A percentile compares a stretch with the other conserved stretches of the same genome.
Conservation (phyloP, 1,284 basidiomycete species). For the Lentinus polychrous region DNA sequence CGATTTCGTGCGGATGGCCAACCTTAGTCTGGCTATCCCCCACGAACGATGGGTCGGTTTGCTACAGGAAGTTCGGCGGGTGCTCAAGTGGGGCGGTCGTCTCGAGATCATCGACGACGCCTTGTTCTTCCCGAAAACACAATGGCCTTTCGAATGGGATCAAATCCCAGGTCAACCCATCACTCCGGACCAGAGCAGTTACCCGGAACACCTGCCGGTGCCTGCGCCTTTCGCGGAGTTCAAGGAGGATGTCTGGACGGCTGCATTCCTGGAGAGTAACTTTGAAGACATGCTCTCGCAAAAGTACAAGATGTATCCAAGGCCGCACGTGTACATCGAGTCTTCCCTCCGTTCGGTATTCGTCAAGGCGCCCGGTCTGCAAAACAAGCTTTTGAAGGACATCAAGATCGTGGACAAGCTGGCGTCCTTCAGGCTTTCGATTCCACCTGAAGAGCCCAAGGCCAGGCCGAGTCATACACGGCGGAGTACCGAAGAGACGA, state of each 20-base stretch:
- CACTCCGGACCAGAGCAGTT: background rate
- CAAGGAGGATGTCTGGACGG: slow-evolving; percentile 11
- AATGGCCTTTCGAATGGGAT: background rate
- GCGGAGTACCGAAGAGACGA: background rate
- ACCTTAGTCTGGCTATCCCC: slow-evolving; percentile 55
- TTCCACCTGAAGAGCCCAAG: no score
- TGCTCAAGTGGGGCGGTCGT: slow-evolving; percentile 52
- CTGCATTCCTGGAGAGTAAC: slow-evolving; percentile 39
- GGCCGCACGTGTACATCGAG: slow-evolving; percentile 38
- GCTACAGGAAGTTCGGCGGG: slow-evolving; percentile 49
- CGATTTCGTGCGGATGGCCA: slow-evolving; percentile 65
- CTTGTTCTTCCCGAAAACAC: slow-evolving; percentile 48
- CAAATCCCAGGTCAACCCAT: background rate
- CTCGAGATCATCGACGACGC: slow-evolving; percentile 70
- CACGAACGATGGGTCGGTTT: slow-evolving; percentile 50
- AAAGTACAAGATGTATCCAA: slow-evolving; percentile 41
- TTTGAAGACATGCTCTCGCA: slow-evolving; percentile 47
- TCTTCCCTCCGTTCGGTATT: slow-evolving; percentile 41
- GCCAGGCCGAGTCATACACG: no score
- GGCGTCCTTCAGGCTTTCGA: no score
- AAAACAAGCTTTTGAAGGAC: background rate
- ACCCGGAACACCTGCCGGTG: background rate
- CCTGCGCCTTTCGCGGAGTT: background rate
- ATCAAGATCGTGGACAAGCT: background rate
- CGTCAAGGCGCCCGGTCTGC: slow-evolving; percentile 18